These are phyloP conservation scores for Fusarium circinatum DNA, from an alignment of 2,329 filamentous ascomycete genomes.

Conservation along the genomic window DNA sequence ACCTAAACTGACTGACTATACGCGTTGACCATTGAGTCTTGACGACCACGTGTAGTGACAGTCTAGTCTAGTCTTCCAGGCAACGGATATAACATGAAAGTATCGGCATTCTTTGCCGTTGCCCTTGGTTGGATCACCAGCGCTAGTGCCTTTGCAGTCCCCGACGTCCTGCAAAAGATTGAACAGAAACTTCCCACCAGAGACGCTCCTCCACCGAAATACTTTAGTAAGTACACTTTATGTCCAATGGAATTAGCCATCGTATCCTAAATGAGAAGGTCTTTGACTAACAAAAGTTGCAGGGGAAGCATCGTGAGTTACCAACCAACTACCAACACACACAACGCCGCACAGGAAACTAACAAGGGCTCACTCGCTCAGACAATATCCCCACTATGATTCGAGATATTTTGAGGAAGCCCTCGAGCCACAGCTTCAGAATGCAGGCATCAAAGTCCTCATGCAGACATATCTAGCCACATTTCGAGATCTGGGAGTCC, in stretches of 20 bases:
- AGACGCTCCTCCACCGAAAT: conserved; percentile 20
- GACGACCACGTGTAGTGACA: neutral
- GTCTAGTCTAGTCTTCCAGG: neutral
- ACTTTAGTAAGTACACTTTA: conserved; percentile 26
- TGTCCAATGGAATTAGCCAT: neutral
- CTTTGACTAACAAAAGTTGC: neutral
- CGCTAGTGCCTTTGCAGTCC: conserved; percentile 9
- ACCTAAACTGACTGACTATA: neutral
- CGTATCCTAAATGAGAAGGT: neutral
- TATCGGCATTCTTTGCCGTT: neutral
- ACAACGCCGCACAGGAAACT: neutral
- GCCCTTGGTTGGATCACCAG: conserved; percentile 17
- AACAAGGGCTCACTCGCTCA: conserved; percentile 21
- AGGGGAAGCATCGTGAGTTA: conserved; percentile 40
- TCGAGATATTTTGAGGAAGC: conserved; percentile 51
- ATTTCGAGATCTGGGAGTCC: conserved; percentile 71
- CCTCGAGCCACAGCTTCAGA: conserved; percentile 66
- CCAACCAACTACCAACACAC: neutral
- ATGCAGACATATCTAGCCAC: conserved; percentile 78
- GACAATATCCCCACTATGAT: conserved; percentile 49
- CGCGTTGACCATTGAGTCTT: neutral
- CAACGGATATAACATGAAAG: conserved; percentile 6
- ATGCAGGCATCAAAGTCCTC: conserved; percentile 71
- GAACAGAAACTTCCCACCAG: conserved; percentile 10
- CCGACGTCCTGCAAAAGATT: conserved; percentile 5